These are phyloP conservation scores for Nitzschia sp. DNA, from an alignment of 108 stramenopile genomes.

Conservation along the genomic window DNA sequence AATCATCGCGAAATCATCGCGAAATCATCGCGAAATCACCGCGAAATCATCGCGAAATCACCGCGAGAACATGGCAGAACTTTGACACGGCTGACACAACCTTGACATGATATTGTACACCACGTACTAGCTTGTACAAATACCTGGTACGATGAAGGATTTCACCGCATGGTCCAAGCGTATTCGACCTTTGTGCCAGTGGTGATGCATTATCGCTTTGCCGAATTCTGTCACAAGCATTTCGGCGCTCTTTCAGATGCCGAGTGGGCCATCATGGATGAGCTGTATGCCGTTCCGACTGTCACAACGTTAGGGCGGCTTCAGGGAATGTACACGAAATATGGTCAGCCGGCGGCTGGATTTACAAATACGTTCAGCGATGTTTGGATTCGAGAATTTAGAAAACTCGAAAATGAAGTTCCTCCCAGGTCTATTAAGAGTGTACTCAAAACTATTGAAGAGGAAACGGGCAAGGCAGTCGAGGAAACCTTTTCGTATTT, in stretches of 20 bases:
- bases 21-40: too few relatives aligned
- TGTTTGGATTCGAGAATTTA: slow-evolving; percentile 53
- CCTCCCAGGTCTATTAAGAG: slow-evolving; percentile 57
- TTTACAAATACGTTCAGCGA: slow-evolving; percentile 39
- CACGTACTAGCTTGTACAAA: slow-evolving; percentile 35
- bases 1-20: too few relatives aligned
- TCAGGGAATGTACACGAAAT: slow-evolving; percentile 46
- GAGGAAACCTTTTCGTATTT: slow-evolving; percentile 74
- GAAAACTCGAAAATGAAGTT: slow-evolving; percentile 78
- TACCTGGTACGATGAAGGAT: slow-evolving; percentile 42
- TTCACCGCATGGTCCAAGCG: slow-evolving; percentile 32
- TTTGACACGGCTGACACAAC: too few relatives aligned
- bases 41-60: too few relatives aligned
- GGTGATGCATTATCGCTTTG: slow-evolving; percentile 34
- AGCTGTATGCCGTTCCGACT: slow-evolving; percentile 31
- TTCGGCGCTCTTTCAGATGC: slow-evolving; percentile 4
- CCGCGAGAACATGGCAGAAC: too few relatives aligned
- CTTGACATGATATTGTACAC: too few relatives aligned
- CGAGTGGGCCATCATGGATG: slow-evolving; percentile 39
- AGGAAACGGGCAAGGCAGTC: slow-evolving; percentile 42
- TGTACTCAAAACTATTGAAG: slow-evolving; percentile 66
- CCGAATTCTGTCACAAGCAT: slow-evolving; percentile 27
- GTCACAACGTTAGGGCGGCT: slow-evolving; percentile 24
- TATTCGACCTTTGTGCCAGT: slow-evolving; percentile 42
- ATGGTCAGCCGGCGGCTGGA: slow-evolving; percentile 46